Base-by-base conservation (phyloP, 2,329 filamentous ascomycete genomes). In the Clonostachys rhizophaga region DNA sequence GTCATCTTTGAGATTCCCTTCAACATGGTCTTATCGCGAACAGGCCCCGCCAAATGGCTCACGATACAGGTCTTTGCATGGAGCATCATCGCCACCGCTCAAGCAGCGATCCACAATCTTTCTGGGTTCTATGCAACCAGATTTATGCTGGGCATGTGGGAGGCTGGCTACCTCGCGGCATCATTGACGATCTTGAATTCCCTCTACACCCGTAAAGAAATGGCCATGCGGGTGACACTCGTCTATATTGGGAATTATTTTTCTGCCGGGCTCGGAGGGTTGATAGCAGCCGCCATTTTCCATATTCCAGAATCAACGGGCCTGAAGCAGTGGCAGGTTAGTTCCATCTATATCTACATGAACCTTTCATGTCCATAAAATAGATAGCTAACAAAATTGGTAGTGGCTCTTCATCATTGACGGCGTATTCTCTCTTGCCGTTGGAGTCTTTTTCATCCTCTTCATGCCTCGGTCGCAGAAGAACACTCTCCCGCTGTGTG, bases 81-180 rank as follows among this genome's bases (percentile, higher is more conserved):
- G 47, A 76, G 77, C 5, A 63, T 71, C n/a, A 74, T 81, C 44
- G 72, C 69, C 20, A 77, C 74, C 1, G 78, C 79, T 53, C 77
- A 81, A 54, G 69, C 74, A 4, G 81, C 76, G 53, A 66, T 75
- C 42, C 63, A 62, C 20, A 69, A 62, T 30, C 73, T 75, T 39
- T 65, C 63, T 2, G 67, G 67, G 3, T 80, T 71, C 52, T 58
- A 80, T 18, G 67, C 64, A 0, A 76, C 75, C 0, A 65, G 77
- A 1, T 67, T 81, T 44, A 58, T 80, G 1, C 68, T 81, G 1
- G 76, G 76, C 2, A 61, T 80, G 12, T 70, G 68, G 5, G 77
- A 81, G 55, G 71, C 72, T 1, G 77, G 77, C 1, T 80, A 76
- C 50, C 79, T 80, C 46, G 76, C 0, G 4, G 73, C 72, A 11